phyloP scores from a whole-genome alignment of 2,329 filamentous ascomycete genomes.

The Diaporthe sp. region DNA sequence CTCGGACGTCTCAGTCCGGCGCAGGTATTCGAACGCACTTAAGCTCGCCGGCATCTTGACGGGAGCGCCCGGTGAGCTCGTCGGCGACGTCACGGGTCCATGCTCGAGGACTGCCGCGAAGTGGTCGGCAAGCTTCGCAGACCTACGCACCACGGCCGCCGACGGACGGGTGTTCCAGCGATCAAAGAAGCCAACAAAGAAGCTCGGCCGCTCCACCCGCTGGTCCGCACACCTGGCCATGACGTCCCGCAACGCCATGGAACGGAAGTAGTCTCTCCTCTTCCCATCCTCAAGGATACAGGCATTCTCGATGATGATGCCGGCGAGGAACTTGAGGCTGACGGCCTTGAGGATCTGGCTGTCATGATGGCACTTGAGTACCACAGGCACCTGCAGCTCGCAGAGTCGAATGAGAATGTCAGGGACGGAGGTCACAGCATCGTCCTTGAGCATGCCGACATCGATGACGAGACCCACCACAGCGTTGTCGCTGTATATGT shows the following conservation, averaged over 20 bases:
- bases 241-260: conserved; percentile 49
- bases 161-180: conserved; percentile 49
- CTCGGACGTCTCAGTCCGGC: conserved; percentile 48
- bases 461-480: conserved; percentile 40
- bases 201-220: conserved; percentile 48
- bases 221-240: conserved; percentile 48
- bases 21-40: conserved; percentile 52
- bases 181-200: conserved; percentile 54
- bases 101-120: conserved; percentile 52
- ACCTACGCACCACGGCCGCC: conserved; percentile 51
- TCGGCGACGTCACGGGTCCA: conserved; percentile 42
- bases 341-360: conserved; percentile 41
- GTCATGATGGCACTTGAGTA: conserved; percentile 45
- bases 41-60: conserved; percentile 41
- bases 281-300: conserved; percentile 55
- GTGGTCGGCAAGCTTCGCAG: conserved; percentile 51
- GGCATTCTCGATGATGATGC: conserved; percentile 57
- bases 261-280: conserved; percentile 58
- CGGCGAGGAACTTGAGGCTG: conserved; percentile 49
- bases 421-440: conserved; percentile 3
- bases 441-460: conserved; percentile 28
- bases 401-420: conserved; percentile 38
- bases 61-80: neutral
- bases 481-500: conserved; percentile 37
- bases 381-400: conserved; percentile 38